Conservation (phyloP, 805 yeast genomes). For the Maudiozyma bulderi region DNA sequence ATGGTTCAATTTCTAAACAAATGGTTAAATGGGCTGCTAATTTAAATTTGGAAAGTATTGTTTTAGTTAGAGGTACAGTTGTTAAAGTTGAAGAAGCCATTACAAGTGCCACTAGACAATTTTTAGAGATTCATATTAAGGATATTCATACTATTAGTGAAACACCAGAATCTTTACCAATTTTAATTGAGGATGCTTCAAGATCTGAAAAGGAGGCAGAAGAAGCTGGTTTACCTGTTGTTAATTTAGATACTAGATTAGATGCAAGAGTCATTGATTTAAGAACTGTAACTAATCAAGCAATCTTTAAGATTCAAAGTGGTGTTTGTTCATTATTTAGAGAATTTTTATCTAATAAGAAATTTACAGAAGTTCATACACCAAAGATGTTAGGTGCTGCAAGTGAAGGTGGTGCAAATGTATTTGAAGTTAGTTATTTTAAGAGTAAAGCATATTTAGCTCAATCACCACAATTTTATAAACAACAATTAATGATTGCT, state of each 20-base stretch:
- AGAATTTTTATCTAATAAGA: conserved; percentile 61
- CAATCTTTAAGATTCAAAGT: conserved; percentile 87
- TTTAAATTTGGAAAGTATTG: conserved; percentile 82
- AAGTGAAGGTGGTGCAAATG: conserved; percentile 96
- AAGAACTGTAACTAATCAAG: conserved; percentile 95
- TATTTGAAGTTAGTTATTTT: conserved; percentile 87
- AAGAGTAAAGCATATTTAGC: conserved; percentile 83
- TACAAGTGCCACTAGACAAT: conserved; percentile 85
- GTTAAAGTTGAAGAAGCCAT: conserved; percentile 77
- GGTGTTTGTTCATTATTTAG: conserved; percentile 85
- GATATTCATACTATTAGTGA: conserved; percentile 71
- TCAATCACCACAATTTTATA: conserved; percentile 96
- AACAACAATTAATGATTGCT: conserved; percentile 95
- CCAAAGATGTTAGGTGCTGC: conserved; percentile 94
- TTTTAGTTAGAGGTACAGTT: conserved; percentile 78
- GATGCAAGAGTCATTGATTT: conserved; percentile 93
- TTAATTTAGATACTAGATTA: conserved; percentile 90
- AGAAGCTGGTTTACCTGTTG: conserved; percentile 83
- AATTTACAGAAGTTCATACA: conserved; percentile 87
- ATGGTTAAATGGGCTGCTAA: conserved; percentile 94
- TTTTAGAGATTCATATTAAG: conserved; percentile 70
- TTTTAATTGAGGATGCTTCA: conserved; percentile 91
- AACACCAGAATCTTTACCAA: conserved; percentile 88
- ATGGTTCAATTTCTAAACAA: conserved; percentile 70
- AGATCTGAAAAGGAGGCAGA: conserved; percentile 93